These are phyloP conservation scores for Pyrenochaeta sp. DNA, from an alignment of 2,329 filamentous ascomycete species.

Conservation along the genomic window DNA sequence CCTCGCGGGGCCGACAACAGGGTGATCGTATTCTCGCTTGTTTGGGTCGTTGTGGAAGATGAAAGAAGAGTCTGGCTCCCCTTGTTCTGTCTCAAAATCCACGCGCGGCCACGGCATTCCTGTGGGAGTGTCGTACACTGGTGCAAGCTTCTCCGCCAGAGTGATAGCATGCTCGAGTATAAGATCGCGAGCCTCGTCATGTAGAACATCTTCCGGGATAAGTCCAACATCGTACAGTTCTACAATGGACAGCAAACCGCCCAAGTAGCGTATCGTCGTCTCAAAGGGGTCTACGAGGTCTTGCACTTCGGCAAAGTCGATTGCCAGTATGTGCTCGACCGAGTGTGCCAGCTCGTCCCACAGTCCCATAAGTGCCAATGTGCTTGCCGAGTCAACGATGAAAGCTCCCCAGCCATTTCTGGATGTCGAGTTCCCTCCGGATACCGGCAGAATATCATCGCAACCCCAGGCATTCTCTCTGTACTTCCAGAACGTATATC, in stretches of 20 bases:
- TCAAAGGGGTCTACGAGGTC: constrained; percentile 54
- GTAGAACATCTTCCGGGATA: constrained; percentile 45
- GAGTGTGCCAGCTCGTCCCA: constrained; percentile 53
- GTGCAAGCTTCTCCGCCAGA: constrained; percentile 49
- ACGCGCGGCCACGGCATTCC: constrained; percentile 57
- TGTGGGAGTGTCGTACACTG: constrained; percentile 52
- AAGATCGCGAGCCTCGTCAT: constrained; percentile 38
- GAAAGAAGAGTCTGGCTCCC: constrained; percentile 41
- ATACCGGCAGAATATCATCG: constrained; percentile 52
- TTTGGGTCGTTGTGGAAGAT: constrained; percentile 39
- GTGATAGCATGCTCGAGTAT: constrained; percentile 50
- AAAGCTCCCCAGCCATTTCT: constrained; percentile 55
- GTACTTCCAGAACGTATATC: constrained; percentile 52
- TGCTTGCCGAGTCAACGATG: constrained; percentile 53
- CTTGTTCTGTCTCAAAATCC: constrained; percentile 49
- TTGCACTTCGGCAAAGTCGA: constrained; percentile 47
- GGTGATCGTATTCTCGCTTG: constrained; percentile 45
- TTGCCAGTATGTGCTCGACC: constrained; percentile 49
- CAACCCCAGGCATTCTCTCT: constrained; percentile 51
- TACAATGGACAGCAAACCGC: constrained; percentile 50
- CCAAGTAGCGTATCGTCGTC: constrained; percentile 54
- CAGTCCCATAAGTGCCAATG: constrained; percentile 52
- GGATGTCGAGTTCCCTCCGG: constrained; percentile 44
- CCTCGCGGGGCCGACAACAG: constrained; percentile 52
- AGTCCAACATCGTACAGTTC: constrained; percentile 54